phyloP scores from a whole-genome alignment of 768 basidiomycete genomes.

The Chalciporus piperatus region DNA sequence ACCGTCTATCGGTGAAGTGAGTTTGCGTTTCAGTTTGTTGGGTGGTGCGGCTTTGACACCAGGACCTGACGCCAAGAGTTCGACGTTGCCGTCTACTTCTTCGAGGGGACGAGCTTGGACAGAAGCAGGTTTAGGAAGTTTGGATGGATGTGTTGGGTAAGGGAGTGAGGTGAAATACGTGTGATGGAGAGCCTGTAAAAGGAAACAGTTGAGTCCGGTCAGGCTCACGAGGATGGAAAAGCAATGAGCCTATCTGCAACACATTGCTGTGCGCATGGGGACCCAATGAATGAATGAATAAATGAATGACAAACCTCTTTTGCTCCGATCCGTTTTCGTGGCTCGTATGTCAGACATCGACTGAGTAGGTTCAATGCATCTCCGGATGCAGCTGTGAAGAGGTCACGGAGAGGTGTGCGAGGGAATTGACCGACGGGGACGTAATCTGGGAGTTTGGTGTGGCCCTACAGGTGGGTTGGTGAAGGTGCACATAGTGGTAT shows the following conservation, averaged over 20 bases:
- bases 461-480: constrained; percentile 55
- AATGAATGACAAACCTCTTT: constrained; percentile 52
- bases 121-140: constrained; percentile 72
- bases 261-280: neutral
- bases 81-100: constrained; percentile 75
- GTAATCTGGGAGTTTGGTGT: constrained; percentile 89
- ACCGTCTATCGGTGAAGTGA: constrained; percentile 52
- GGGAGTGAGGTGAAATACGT: constrained; percentile 86
- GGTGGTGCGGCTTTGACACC: constrained; percentile 50
- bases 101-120: constrained; percentile 60
- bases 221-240: neutral
- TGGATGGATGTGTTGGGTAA: constrained; percentile 83
- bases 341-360: constrained; percentile 83
- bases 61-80: constrained; percentile 46
- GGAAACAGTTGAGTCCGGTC: neutral
- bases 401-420: constrained; percentile 73
- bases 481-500: neutral
- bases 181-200: constrained; percentile 72
- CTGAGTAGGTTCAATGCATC: constrained; percentile 82
- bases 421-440: constrained; percentile 84
- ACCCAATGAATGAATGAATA: neutral
- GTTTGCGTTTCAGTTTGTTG: constrained; percentile 68
- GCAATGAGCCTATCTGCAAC: neutral
- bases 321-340: constrained; percentile 75
- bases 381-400: constrained; percentile 88